Percentiles rank a stretch among this genome's conserved stretches.
Evolutionary conservation across 176 grass and related monocot genomes (phyloP).

Genomic region (Oryza officinalis): DNA sequence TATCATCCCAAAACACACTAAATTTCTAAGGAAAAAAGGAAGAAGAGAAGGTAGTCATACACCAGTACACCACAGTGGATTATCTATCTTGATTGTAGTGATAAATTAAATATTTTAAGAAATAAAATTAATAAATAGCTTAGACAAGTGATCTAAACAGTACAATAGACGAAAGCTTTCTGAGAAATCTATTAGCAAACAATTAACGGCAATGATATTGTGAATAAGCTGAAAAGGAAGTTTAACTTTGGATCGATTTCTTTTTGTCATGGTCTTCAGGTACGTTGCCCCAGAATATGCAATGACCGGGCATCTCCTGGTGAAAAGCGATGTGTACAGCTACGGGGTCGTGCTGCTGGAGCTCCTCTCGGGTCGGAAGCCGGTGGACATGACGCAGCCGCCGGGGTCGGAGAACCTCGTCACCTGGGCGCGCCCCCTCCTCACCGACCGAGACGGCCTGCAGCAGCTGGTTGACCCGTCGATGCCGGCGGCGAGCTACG

Average conservation of each 20-base stretch:
- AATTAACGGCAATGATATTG: too few relatives aligned
- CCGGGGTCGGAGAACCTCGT: constrained; percentile 84
- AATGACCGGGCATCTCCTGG: constrained; percentile 92
- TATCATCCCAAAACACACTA: neutral
- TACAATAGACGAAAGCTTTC: too few relatives aligned
- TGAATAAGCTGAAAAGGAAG: too few relatives aligned
- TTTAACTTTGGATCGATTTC: neutral
- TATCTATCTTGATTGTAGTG: too few relatives aligned
- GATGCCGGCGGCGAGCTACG: constrained; percentile 48
- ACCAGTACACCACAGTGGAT: neutral
- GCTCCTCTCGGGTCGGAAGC: constrained; percentile 86
- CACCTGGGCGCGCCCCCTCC: constrained; percentile 87
- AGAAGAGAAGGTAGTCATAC: neutral
- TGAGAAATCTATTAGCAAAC: too few relatives aligned
- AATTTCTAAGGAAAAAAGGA: neutral
- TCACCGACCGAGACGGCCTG: constrained; percentile 69
- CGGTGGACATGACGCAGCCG: constrained; percentile 77
- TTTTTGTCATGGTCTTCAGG: constrained; percentile 35
- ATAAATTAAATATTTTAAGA: too few relatives aligned
- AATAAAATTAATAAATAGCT: too few relatives aligned
- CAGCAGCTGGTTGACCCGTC: constrained; percentile 74
- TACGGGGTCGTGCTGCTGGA: constrained; percentile 93
- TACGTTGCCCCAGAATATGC: constrained; percentile 99
- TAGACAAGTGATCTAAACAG: too few relatives aligned
- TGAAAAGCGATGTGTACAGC: constrained; percentile 98